Base-by-base conservation (phyloP, 2,329 filamentous ascomycete species). In the Orbilia javanica region DNA sequence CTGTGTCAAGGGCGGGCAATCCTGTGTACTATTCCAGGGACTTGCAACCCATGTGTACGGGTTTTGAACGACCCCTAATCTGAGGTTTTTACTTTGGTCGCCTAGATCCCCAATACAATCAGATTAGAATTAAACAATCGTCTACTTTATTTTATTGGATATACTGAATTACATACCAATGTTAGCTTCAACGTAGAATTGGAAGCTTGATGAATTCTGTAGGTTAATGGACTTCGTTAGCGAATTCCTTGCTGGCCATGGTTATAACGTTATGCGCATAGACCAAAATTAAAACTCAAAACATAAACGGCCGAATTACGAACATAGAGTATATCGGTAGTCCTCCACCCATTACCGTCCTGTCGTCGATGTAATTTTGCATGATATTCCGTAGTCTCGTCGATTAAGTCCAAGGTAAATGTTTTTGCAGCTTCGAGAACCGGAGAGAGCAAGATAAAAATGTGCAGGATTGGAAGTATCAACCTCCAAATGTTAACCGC, bases 311-410 rank as follows among this genome's bases (percentile, higher is more conserved):
- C 42, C 1, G 8, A 55, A 42, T 15, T 11, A 42, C 64, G 42
- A 71, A 71, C 57, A 60, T 73, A 73, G 22, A 57, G 22, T n/a
- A 73, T 22, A 42, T 66, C 69, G 1, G 62, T 60, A 31, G 27
- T 66, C 62, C 60, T 65, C 48, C 48, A 66, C 8, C 69, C 60
- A 29, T 60, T 31, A 8, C 60, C 69, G 4, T 15, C 11, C 20
- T 73, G 48, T 34, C 69, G 34, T 39, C 50, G 42, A 13, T 20
- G 6, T 52, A 73, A 11, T 4, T 39, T 20, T 4, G 18, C 27
- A 42, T 42, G 34, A 4, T 46, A 31, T 57, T 11, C n/a, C 0
- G 22, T 4, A 7, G 22, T 8, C 27, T 65, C 36, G 20, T 73
- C 69, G 15, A 50, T 48, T 15, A 73, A 50, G 13, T 66, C 62